A percentile compares a stretch with the other conserved stretches of the same genome.
These are phyloP conservation scores for Cystobasidium ongulense DNA, from an alignment of 768 basidiomycete genomes.

Conservation along the genomic window DNA sequence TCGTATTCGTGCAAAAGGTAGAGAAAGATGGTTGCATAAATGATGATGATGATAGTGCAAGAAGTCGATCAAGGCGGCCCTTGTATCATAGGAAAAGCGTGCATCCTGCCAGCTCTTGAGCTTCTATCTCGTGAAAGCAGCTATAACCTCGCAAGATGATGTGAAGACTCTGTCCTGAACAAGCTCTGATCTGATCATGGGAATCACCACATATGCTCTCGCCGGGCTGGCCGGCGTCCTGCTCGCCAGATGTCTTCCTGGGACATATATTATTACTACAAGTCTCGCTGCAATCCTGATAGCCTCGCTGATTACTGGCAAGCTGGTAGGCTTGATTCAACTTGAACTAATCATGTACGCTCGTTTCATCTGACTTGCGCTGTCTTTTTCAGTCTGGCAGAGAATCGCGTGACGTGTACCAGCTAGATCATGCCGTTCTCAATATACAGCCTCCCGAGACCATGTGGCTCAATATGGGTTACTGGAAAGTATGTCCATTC, in stretches of 20 bases:
- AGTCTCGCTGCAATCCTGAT: background rate
- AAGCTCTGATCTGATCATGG: background rate
- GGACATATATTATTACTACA: background rate
- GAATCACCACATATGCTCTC: background rate
- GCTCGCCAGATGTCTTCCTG: background rate
- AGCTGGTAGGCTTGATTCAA: too few species aligned
- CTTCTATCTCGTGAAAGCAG: too few species aligned
- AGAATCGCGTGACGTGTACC: constrained; percentile 52
- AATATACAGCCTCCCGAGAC: constrained; percentile 52
- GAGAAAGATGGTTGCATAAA: too few species aligned
- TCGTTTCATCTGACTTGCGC: background rate
- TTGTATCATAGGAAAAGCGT: too few species aligned
- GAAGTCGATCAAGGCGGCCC: too few species aligned
- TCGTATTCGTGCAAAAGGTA: too few species aligned
- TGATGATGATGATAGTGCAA: too few species aligned
- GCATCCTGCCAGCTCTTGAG: too few species aligned
- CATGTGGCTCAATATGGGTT: constrained; percentile 67
- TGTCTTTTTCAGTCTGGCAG: background rate
- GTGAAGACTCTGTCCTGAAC: background rate
- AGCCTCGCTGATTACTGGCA: too few species aligned
- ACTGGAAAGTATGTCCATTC: constrained; percentile 54
- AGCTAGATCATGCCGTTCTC: constrained; percentile 54
- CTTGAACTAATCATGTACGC: too few species aligned
- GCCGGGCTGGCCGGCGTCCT: background rate
- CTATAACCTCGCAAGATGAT: too few species aligned